A percentile compares a stretch with the other conserved stretches of the same genome.
Evolutionary conservation across 164 flowering plant genomes (phyloP).

Genomic region (Magnolia sinica): DNA sequence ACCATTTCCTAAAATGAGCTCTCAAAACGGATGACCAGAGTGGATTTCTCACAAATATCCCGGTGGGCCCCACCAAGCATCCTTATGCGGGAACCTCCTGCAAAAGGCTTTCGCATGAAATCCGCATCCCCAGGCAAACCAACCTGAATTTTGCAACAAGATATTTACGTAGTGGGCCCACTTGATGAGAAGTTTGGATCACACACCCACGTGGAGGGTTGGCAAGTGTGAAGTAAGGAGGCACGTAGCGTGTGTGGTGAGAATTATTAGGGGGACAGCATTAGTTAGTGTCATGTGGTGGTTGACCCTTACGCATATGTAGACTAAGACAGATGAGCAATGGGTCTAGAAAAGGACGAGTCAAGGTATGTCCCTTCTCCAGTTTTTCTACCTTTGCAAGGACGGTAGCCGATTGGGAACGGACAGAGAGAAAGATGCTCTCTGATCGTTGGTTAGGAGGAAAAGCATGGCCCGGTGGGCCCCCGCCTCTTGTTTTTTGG

Average conservation of each 20-base stretch:
- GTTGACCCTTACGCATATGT: slow-evolving; percentile 1
- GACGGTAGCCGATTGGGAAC: not conserved
- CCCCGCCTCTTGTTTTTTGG: not conserved
- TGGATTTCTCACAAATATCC: too few species aligned
- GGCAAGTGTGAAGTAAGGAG: too few species aligned
- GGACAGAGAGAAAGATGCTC: not conserved
- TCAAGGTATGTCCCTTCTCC: not conserved
- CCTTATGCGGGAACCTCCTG: too few species aligned
- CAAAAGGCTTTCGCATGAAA: too few species aligned
- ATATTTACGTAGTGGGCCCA: too few species aligned
- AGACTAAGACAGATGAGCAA: not conserved
- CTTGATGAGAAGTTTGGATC: too few species aligned
- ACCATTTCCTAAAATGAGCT: too few species aligned
- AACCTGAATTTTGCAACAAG: too few species aligned
- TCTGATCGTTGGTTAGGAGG: slow-evolving; percentile 1
- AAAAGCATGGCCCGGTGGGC: not conserved
- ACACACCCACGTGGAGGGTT: not conserved
- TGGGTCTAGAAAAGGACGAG: not conserved
- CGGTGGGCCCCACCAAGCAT: too few species aligned
- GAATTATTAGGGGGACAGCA: not conserved
- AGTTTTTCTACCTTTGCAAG: not conserved
- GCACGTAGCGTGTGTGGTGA: too few species aligned
- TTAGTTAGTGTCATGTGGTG: slow-evolving; percentile 4
- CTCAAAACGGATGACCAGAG: too few species aligned
- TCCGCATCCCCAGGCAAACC: too few species aligned